Base-by-base conservation (phyloP, 2,329 filamentous ascomycete genomes). In the Ophiosphaerella narmari region DNA sequence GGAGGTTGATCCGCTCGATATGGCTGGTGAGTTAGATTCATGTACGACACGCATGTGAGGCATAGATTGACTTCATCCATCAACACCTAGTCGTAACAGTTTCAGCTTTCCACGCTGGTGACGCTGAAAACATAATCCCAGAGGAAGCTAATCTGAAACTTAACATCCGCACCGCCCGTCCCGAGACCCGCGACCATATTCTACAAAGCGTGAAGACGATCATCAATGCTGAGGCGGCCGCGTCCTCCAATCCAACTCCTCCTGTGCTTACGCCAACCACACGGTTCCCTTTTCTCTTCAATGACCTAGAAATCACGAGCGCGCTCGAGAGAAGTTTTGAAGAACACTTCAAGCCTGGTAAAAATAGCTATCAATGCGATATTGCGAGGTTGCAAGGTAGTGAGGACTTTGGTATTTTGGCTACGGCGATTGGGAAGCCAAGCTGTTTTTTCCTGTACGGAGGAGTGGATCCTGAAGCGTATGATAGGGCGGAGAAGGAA, bases 381-480 rank as follows among this genome's bases (percentile, higher is more conserved):
- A 73, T 74, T 13, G 65, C 75, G n/a, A 70, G 74, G 0, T 57
- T 80, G 0, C 68, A 73, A 3, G 80, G 76, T 0, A 81, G 77
- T 37, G 85, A 87, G 57, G 85, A 87, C 53, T 86, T 87, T 53
- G 75, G 78, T 0, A 79, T 80, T 23, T 62, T 87, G 39, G 84
- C 77, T 0, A 81, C 78, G 0, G 73, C 70, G 35, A 73, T 78
- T 39, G 76, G 74, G 4, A 68, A 73, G 54, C 84, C 83, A 5
- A 77, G 75, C 53, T 77, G 73, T 39, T 86, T 85, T 59, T 86
- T 82, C 74, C 72, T 80, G 59, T 78, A 83, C 55, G 84, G 84
- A 0, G 81, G 82, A 0, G 77, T 77, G 24, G 79, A 82, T 50
- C 67, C 70, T 0, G 74, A 74, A 43, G 42, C 76, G 4, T 86